Conservation (phyloP, 768 basidiomycete genomes). For the Amylocystis lapponica region DNA sequence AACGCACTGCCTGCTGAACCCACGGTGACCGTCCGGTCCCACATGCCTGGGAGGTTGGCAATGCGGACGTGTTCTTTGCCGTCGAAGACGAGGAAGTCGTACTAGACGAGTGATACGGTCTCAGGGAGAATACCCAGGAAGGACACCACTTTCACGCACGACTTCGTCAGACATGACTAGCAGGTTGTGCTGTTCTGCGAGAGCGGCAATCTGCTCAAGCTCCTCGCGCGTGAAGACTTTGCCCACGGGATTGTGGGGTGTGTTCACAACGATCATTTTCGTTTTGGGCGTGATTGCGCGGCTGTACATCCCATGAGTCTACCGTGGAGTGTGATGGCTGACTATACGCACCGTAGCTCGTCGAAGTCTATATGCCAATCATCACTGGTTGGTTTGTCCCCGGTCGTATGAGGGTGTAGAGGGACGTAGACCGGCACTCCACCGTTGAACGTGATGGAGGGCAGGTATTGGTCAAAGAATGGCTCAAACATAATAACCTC, state of each 20-base stretch:
- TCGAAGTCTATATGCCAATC: constrained; percentile 92
- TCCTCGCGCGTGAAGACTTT: constrained; percentile 89
- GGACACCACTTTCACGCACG: constrained; percentile 39
- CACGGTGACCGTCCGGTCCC: constrained; percentile 96
- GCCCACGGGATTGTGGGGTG: constrained; percentile 97
- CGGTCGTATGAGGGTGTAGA: constrained; percentile 72
- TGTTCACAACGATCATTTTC: constrained; percentile 94
- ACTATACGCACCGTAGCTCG: constrained; percentile 64
- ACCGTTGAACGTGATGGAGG: constrained; percentile 90
- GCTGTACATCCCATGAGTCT: constrained; percentile 30
- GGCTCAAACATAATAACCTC: constrained; percentile 99
- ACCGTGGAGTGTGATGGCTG: neutral
- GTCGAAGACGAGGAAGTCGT: constrained; percentile 90
- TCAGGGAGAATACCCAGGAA: no score
- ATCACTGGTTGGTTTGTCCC: constrained; percentile 46
- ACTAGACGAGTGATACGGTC: constrained; percentile 46
- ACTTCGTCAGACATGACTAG: constrained; percentile 96
- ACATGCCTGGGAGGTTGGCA: constrained; percentile 95
- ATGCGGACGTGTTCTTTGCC: constrained; percentile 87
- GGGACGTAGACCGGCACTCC: constrained; percentile 94
- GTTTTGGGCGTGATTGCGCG: constrained; percentile 81
- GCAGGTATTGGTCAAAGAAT: constrained; percentile 94
- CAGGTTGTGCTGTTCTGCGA: constrained; percentile 90
- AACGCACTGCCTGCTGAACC: constrained; percentile 86
- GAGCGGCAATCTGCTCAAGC: constrained; percentile 74